Evolutionary conservation across 2,329 filamentous ascomycete genomes (phyloP).

Genomic region (Chrysosporium queenslandicum): DNA sequence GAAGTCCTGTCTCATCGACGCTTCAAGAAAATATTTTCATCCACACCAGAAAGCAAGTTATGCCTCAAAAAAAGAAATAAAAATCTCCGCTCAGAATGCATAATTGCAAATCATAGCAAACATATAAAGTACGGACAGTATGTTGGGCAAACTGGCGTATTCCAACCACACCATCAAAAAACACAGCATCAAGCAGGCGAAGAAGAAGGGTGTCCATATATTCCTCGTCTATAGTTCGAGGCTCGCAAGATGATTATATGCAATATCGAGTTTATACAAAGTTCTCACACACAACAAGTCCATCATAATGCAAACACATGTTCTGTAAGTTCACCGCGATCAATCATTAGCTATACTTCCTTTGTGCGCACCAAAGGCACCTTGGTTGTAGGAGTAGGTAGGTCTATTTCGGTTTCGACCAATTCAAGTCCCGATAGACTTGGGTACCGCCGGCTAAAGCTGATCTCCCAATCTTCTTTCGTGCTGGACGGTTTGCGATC

Average conservation of each 20-base stretch:
- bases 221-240: neutral
- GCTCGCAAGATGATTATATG: constrained; percentile 2
- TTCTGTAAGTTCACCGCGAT: neutral
- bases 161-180: no score
- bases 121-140: no score
- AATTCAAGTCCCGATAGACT: constrained; percentile 77
- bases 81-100: constrained; percentile 8
- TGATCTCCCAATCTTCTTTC: constrained; percentile 53
- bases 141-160: no score
- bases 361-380: constrained; percentile 32
- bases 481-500: constrained; percentile 20
- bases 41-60: no score
- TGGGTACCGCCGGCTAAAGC: constrained; percentile 79
- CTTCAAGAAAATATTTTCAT: no score
- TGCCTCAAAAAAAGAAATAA: neutral
- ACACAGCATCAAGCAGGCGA: no score
- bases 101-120: neutral
- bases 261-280: neutral
- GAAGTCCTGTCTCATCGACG: no score
- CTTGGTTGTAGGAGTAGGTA: constrained; percentile 23
- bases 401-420: constrained; percentile 59
- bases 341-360: constrained; percentile 29
- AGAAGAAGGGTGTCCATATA: no score
- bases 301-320: neutral
- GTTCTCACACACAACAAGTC: neutral